phyloP scores from a whole-genome alignment of 2,329 filamentous ascomycete genomes.

The Aspergillus awamori region DNA sequence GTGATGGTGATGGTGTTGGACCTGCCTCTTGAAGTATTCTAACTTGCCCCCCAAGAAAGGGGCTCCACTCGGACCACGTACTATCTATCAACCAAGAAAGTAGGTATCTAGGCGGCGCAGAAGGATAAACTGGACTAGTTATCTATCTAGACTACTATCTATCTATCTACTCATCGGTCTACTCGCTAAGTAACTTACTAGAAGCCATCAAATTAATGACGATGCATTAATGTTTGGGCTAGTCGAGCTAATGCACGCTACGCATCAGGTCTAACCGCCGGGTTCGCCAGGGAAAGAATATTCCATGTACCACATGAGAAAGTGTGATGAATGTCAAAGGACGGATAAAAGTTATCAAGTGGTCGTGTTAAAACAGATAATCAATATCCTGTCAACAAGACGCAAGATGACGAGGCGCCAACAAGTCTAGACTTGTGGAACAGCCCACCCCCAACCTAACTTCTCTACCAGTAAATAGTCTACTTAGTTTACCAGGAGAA shows the following conservation, averaged over 20 bases:
- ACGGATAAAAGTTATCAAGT: too few relatives aligned
- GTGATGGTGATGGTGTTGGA: not conserved
- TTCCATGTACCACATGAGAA: not conserved
- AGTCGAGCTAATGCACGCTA: conserved; percentile 2
- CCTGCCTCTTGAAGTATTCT: not conserved
- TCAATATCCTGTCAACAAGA: not conserved
- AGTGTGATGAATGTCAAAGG: too few relatives aligned
- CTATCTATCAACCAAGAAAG: not conserved
- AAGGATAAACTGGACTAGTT: not conserved
- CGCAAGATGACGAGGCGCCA: not conserved
- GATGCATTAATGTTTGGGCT: conserved; percentile 6
- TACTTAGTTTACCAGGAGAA: not conserved
- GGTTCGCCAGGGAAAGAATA: not conserved
- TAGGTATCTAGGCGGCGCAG: not conserved
- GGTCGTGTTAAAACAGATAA: too few relatives aligned
- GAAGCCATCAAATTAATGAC: not conserved
- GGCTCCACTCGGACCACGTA: not conserved
- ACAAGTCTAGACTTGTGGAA: not conserved
- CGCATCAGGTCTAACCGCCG: not conserved
- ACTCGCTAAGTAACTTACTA: not conserved
- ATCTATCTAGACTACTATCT: not conserved
- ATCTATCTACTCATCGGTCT: not conserved
- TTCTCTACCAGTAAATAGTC: too few relatives aligned
- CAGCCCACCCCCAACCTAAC: not conserved
- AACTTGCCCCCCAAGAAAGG: not conserved